Conservation (phyloP, 1,139 yeast genomes). For the Candida sp. region DNA sequence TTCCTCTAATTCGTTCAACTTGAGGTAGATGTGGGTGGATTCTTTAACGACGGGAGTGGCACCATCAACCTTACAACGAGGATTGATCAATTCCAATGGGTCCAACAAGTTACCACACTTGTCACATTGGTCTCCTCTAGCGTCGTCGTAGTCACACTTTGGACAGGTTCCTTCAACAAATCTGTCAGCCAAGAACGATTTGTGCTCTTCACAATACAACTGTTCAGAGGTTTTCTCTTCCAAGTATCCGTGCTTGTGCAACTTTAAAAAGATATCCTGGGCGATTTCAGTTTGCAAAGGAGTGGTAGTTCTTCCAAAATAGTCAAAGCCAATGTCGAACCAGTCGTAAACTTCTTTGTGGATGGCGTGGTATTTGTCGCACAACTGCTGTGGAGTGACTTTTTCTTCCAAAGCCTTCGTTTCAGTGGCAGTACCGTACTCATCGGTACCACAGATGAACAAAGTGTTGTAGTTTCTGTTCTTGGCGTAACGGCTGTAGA, state of each 20-base stretch:
- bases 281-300: slow-evolving; percentile 92
- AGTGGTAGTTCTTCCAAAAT: slow-evolving; percentile 97
- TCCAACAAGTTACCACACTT: slow-evolving; percentile 90
- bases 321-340: slow-evolving; percentile 95
- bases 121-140: slow-evolving; percentile 99
- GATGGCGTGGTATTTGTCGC: slow-evolving; percentile 86
- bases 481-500: slow-evolving; percentile 89
- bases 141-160: slow-evolving; percentile 92
- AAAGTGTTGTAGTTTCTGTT: slow-evolving; percentile 88
- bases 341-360: slow-evolving; percentile 94
- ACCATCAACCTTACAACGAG: slow-evolving; percentile 93
- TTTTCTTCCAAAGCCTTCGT: slow-evolving; percentile 97
- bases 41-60: slow-evolving; percentile 79
- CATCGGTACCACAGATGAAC: slow-evolving; percentile 96
- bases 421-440: slow-evolving; percentile 99
- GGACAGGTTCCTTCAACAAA: slow-evolving; percentile 99
- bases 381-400: slow-evolving; percentile 83
- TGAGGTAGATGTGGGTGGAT: slow-evolving; percentile 86
- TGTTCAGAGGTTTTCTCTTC: slow-evolving; percentile 92
- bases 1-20: slow-evolving; percentile 82
- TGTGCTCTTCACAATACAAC: slow-evolving; percentile 87
- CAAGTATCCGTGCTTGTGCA: slow-evolving; percentile 73
- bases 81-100: slow-evolving; percentile 91
- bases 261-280: slow-evolving; percentile 84
- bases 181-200: slow-evolving; percentile 94